phyloP scores from a whole-genome alignment of 164 flowering plant species.

The Akebia trifoliata region DNA sequence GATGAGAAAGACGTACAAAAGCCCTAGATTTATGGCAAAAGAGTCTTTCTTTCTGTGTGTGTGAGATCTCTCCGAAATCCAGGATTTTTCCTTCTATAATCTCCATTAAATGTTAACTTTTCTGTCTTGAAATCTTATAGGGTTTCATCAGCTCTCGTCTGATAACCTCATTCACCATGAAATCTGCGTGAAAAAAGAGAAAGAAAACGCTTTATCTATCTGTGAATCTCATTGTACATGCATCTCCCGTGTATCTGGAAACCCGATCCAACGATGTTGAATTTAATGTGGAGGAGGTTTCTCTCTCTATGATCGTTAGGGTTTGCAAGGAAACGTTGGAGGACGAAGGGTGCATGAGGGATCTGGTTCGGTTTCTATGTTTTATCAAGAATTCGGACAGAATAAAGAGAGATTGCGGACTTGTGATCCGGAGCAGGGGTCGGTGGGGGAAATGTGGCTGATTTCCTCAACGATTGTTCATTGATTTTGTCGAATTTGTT shows the following conservation, averaged over 20 bases:
- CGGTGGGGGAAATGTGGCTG: slow-evolving; percentile 88
- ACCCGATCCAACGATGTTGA: slow-evolving; percentile 15
- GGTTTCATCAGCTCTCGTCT: slow-evolving; percentile 4
- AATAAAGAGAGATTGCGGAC: slow-evolving; percentile 46
- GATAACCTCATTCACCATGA: background rate
- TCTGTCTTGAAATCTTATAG: background rate
- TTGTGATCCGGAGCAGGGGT: slow-evolving; percentile 69
- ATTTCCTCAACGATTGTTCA: slow-evolving; percentile 7
- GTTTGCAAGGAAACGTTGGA: slow-evolving; percentile 5
- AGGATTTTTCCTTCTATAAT: background rate
- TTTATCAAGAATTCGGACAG: slow-evolving; percentile 32
- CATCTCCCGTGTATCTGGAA: background rate
- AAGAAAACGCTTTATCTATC: background rate
- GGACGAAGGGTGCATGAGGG: slow-evolving; percentile 46
- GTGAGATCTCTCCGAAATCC: slow-evolving; percentile 13
- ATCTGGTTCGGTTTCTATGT: slow-evolving; percentile 32
- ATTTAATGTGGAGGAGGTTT: slow-evolving; percentile 9
- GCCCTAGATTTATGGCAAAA: slow-evolving; percentile 14
- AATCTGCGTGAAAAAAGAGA: slow-evolving; percentile 5
- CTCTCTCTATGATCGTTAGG: slow-evolving; percentile 29
- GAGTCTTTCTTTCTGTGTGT: background rate
- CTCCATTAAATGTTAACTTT: too few species aligned
- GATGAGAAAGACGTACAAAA: background rate
- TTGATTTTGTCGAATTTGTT: slow-evolving; percentile 4
- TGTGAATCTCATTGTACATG: slow-evolving; percentile 10